phyloP scores from a whole-genome alignment of 2,329 filamentous ascomycete species.

The Trichocomaceae sp. region DNA sequence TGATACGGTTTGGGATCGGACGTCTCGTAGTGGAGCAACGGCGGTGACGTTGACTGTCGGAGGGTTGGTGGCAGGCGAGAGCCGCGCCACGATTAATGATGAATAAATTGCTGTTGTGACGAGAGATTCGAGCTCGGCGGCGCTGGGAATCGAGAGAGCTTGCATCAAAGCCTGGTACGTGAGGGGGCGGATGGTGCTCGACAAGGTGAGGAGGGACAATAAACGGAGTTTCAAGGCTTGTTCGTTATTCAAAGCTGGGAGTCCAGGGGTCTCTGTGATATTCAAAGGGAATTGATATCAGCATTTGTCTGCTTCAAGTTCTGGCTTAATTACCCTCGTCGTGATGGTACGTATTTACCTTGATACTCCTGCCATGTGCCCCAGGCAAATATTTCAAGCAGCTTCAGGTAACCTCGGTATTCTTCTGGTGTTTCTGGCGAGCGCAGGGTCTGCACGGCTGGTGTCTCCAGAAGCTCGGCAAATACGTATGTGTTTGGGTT shows the following conservation, averaged over 20 bases:
- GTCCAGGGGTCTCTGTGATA: constrained; percentile 40
- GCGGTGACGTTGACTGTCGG: constrained; percentile 70
- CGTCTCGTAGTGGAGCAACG: constrained; percentile 78
- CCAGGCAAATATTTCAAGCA: constrained; percentile 86
- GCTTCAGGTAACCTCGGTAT: constrained; percentile 55
- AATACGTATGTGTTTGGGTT: constrained; percentile 87
- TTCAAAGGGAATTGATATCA: background rate
- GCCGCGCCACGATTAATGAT: constrained; percentile 70
- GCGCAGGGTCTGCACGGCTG: constrained; percentile 68
- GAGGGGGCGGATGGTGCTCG: constrained; percentile 60
- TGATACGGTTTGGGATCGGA: constrained; percentile 65
- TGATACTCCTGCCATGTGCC: constrained; percentile 79
- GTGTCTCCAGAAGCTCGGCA: constrained; percentile 77
- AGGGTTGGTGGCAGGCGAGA: constrained; percentile 78
- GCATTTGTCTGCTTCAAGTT: background rate
- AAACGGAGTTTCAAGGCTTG: constrained; percentile 84
- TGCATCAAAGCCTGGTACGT: constrained; percentile 64
- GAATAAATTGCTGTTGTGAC: constrained; percentile 84
- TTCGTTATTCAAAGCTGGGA: constrained; percentile 64
- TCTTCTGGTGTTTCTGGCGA: constrained; percentile 51
- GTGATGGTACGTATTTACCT: constrained; percentile 33
- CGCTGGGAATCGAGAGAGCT: constrained; percentile 59
- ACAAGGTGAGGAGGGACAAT: constrained; percentile 77
- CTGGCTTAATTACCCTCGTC: background rate
- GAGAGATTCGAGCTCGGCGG: constrained; percentile 72